phyloP scores from a whole-genome alignment of 2,329 filamentous ascomycete genomes.

The Aspergillus sp. region DNA sequence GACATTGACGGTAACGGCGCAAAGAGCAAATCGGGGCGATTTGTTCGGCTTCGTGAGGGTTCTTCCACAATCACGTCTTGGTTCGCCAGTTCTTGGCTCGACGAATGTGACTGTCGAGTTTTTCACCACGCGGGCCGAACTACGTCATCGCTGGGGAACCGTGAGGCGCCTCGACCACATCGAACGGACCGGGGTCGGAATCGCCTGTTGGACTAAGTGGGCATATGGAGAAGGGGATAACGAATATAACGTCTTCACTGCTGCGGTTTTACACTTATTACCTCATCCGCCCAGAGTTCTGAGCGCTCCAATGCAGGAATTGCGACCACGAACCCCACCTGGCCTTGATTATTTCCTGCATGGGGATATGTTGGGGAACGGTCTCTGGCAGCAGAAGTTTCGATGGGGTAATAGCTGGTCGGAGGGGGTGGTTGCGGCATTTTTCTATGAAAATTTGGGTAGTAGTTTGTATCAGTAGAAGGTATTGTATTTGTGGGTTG shows the following conservation, averaged over 20 bases:
- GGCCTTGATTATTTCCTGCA: not conserved
- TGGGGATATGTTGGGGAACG: slow-evolving; percentile 5
- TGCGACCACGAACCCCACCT: slow-evolving; percentile 4
- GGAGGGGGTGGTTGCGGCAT: slow-evolving; percentile 15
- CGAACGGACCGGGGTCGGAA: not conserved
- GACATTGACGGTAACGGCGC: too few species aligned
- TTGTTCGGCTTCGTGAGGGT: not conserved
- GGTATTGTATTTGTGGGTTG: not conserved
- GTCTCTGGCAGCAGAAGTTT: slow-evolving; percentile 10
- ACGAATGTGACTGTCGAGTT: not conserved
- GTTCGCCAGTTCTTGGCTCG: not conserved
- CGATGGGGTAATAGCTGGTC: slow-evolving; percentile 18
- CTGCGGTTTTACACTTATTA: slow-evolving; percentile 9
- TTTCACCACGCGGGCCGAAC: not conserved
- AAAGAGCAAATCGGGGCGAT: not conserved
- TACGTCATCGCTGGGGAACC: slow-evolving; percentile 1
- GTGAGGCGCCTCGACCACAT: not conserved
- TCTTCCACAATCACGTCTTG: not conserved
- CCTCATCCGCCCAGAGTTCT: slow-evolving; percentile 11
- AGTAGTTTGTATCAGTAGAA: not conserved
- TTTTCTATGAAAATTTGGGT: slow-evolving; percentile 17
- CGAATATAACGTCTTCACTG: not conserved
- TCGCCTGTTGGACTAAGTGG: slow-evolving; percentile 4
- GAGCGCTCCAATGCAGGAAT: not conserved
- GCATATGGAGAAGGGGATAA: not conserved